Evolutionary conservation across 371 early-diverging fungal species (phyloP).

Genomic region (Zychaea mexicana): DNA sequence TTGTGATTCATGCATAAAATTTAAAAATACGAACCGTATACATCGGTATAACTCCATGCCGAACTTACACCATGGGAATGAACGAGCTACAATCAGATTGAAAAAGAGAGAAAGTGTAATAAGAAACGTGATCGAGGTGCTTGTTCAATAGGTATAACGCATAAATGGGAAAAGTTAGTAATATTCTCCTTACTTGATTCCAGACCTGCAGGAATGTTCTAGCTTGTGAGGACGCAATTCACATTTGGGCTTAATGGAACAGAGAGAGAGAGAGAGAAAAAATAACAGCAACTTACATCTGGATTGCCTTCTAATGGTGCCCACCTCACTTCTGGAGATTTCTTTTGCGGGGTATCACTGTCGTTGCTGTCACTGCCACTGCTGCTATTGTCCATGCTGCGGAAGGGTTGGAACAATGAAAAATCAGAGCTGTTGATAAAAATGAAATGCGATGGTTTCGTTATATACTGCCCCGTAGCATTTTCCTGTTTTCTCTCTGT

Average conservation of each 20-base stretch:
- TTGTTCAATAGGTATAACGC: not conserved
- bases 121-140: not conserved
- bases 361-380: not conserved
- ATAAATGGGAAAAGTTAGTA: not conserved
- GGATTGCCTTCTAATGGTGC: conserved; percentile 81
- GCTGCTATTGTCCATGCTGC: not conserved
- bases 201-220: conserved; percentile 42
- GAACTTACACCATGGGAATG: conserved; percentile 52
- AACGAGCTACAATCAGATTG: conserved; percentile 33
- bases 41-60: conserved; percentile 55
- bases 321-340: conserved; percentile 51
- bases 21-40: conserved; percentile 30
- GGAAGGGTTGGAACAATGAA: not conserved
- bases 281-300: conserved; percentile 43
- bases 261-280: not conserved
- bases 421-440: not conserved
- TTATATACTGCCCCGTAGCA: not conserved
- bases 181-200: conserved; percentile 47
- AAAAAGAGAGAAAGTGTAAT: not conserved
- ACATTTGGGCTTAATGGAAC: not conserved
- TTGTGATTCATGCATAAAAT: not conserved
- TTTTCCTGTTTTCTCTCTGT: no score
- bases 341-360: not conserved
- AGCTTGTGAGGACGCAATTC: not conserved
- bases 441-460: not conserved